Evolutionary conservation across 192 early-diverging fungal genomes (phyloP), one percentile per base, ranked within the genome.

Genomic region (Entomortierella lignicola): DNA sequence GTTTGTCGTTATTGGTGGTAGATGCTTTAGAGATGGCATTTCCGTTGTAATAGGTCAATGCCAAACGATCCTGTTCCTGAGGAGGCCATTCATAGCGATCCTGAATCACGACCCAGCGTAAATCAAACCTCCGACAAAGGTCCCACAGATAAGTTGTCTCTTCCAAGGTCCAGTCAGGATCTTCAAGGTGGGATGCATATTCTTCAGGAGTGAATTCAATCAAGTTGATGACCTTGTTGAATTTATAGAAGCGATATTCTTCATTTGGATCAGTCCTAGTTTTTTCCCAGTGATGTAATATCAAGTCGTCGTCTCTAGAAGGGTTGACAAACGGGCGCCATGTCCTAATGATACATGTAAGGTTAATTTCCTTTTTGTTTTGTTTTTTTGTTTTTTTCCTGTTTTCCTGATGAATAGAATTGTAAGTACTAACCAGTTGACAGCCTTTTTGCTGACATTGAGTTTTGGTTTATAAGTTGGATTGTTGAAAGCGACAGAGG

Each of bases 81-180:
- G 75, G 67, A 20, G 75, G 77, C 70, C 71, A 91, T 59, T 94
- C 89, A 71, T 93, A 97, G 51, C 96, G 85, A 81, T 98, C 97
- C 34, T 82, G 81, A 53, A 98, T 91, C 5, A 98, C 88, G n/a
- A 91, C 73, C 84, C 92, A 98, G 21, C 94, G 85, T 61, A 96
- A 77, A 72, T 97, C 94, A 68, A 90, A 96, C 61, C 83, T 70
- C 48, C 82, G 66, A 57, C 93, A 95, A 27, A 97, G 71, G 17
- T 84, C 80, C 55, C 94, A 87, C 34, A 98, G 80, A 34, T 97
- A 92, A 80, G 92, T 92, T 0, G 97, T 98, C 55, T 98, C 97
- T 27, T 87, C 91, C 32, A 87, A 86, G 8, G 91, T 89, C 97
- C 97, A 98, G 29, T 87, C 87, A 12, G 89, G 69, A 50, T 91